These are phyloP conservation scores for Colletotrichum lupini DNA, from an alignment of 2,329 filamentous ascomycete species.

Conservation along the genomic window DNA sequence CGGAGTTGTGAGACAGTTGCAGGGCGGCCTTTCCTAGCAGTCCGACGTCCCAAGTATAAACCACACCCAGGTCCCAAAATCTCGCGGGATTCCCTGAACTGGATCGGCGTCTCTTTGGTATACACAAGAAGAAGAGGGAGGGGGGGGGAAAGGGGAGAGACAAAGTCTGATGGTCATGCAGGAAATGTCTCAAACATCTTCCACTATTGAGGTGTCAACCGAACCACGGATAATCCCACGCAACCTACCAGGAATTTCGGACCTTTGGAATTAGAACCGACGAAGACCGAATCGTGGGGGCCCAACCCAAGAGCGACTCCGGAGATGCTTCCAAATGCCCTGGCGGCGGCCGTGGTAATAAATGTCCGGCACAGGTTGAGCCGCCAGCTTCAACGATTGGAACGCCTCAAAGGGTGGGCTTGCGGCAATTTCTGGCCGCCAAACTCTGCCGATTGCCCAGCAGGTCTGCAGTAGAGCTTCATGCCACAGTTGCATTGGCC, in stretches of 20 bases:
- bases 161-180: background rate
- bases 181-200: conserved; percentile 14
- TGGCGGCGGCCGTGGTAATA: conserved; percentile 18
- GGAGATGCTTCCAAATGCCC: conserved; percentile 12
- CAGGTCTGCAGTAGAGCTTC: conserved; percentile 26
- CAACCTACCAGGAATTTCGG: background rate
- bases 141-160: background rate
- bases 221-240: background rate
- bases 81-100: conserved; percentile 25
- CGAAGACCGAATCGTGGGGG: conserved; percentile 25
- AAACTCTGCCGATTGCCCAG: conserved; percentile 29
- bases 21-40: conserved; percentile 18
- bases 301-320: conserved; percentile 15
- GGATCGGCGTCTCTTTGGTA: conserved; percentile 9
- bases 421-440: conserved; percentile 33
- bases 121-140: background rate
- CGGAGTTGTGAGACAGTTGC: conserved; percentile 33
- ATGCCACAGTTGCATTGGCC: conserved; percentile 33
- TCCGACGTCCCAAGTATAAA: conserved; percentile 25
- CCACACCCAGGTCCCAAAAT: conserved; percentile 3
- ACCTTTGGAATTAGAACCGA: conserved; percentile 8
- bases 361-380: conserved; percentile 12
- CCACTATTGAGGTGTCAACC: background rate
- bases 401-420: conserved; percentile 32
- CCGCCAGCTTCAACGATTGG: conserved; percentile 29